Evolutionary conservation across 1,284 basidiomycete species (phyloP).

Genomic region (Pseudozyma pruni): DNA sequence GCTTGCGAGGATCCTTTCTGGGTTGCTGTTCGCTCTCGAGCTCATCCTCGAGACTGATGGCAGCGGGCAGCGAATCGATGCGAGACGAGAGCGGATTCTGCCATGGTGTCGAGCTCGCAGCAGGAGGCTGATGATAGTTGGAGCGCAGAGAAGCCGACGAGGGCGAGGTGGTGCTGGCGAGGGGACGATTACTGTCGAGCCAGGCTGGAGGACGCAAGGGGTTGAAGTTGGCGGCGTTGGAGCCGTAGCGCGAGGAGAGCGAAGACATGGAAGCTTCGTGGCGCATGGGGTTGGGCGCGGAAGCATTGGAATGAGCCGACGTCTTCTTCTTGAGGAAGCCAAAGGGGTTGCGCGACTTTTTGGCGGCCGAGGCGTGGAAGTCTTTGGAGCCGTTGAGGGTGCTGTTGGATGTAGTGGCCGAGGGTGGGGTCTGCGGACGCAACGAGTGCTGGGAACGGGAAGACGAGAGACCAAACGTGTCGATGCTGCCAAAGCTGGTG

Average conservation of each 20-base stretch:
- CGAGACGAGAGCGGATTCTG: slow-evolving; percentile 26
- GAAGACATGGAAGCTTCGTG: slow-evolving; percentile 29
- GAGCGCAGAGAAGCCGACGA: slow-evolving; percentile 35
- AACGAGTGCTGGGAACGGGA: slow-evolving; percentile 39
- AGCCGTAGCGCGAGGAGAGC: slow-evolving; percentile 40
- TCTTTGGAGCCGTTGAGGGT: slow-evolving; percentile 40
- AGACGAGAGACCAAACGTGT: slow-evolving; percentile 10
- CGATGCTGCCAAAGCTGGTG: slow-evolving; percentile 21
- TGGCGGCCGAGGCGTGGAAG: slow-evolving; percentile 17
- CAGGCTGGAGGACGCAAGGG: slow-evolving; percentile 43
- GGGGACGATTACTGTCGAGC: slow-evolving; percentile 32
- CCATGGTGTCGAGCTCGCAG: slow-evolving; percentile 16
- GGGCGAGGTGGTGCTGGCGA: slow-evolving; percentile 18
- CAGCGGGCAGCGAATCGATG: slow-evolving; percentile 24
- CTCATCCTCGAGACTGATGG: slow-evolving; percentile 47
- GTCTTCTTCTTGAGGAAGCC: slow-evolving; percentile 59
- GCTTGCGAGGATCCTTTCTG: slow-evolving; percentile 40
- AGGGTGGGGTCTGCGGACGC: slow-evolving; percentile 46
- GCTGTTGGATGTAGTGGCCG: slow-evolving; percentile 42
- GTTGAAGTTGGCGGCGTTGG: slow-evolving; percentile 34
- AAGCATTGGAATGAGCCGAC: slow-evolving; percentile 27
- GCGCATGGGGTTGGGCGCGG: slow-evolving; percentile 30
- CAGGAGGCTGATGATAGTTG: slow-evolving; percentile 22
- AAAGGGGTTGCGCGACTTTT: slow-evolving; percentile 57
- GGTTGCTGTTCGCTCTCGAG: slow-evolving; percentile 25